Evolutionary conservation across 371 early-diverging fungal genomes (phyloP).

Genomic region (Syncephalis plumigaleata): DNA sequence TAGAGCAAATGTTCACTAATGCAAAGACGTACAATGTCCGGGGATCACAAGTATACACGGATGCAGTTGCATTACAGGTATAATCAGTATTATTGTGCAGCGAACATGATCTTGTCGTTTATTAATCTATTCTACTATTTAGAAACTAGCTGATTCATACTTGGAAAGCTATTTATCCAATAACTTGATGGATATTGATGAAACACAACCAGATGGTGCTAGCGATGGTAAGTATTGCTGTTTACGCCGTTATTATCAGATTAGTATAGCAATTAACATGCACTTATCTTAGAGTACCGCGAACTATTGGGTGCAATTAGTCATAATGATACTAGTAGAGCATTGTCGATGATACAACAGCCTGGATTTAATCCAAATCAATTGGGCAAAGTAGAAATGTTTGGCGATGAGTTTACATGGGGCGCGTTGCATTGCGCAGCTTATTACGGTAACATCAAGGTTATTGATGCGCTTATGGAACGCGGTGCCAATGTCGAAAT

Average conservation of each 20-base stretch:
- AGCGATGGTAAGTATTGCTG: background rate
- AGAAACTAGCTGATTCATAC: too few relatives aligned
- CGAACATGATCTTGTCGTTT: background rate
- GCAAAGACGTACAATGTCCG: conserved; percentile 64
- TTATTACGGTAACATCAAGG: conserved; percentile 54
- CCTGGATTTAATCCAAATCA: conserved; percentile 27
- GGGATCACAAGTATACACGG: conserved; percentile 54
- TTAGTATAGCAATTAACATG: too few relatives aligned
- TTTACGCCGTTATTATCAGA: too few relatives aligned
- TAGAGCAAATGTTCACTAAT: conserved; percentile 55
- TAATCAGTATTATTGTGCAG: too few relatives aligned
- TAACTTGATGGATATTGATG: background rate
- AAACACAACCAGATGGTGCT: background rate
- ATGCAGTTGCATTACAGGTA: conserved; percentile 47
- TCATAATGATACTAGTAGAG: conserved; percentile 13
- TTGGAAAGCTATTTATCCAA: background rate
- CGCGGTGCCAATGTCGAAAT: conserved; percentile 68
- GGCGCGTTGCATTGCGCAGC: conserved; percentile 74
- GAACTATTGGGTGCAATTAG: conserved; percentile 15
- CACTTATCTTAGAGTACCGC: too few relatives aligned
- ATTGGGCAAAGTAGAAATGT: conserved; percentile 30
- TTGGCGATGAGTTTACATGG: conserved; percentile 63
- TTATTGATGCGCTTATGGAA: conserved; percentile 41
- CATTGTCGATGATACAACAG: conserved; percentile 15
- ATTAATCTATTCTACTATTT: background rate